phyloP scores from a whole-genome alignment of 2,329 filamentous ascomycete species.

The Beauveria australis region DNA sequence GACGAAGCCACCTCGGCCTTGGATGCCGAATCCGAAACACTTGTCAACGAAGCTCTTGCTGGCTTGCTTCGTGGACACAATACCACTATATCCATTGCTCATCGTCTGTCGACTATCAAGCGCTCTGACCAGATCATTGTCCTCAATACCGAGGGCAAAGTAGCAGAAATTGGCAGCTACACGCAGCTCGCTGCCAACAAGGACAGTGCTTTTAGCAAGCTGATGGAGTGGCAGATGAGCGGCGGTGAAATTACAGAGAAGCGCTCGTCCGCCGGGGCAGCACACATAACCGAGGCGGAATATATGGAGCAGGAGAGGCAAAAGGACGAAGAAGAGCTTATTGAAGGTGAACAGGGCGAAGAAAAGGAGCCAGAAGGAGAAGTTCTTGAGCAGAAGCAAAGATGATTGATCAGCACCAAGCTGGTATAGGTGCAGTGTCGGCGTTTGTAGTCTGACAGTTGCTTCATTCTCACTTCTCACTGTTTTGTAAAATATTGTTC shows the following conservation, averaged over 20 bases:
- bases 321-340: conserved; percentile 34
- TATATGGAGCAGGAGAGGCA: conserved; percentile 32
- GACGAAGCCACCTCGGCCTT: conserved; percentile 95
- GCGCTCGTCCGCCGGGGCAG: conserved; percentile 23
- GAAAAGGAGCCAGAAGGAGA: conserved; percentile 20
- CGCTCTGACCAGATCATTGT: conserved; percentile 92
- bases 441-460: neutral
- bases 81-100: conserved; percentile 96
- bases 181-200: conserved; percentile 62
- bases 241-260: conserved; percentile 58
- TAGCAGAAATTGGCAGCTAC: conserved; percentile 87
- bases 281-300: conserved; percentile 42
- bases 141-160: conserved; percentile 73
- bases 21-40: conserved; percentile 92
- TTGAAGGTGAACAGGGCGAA: conserved; percentile 25
- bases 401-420: neutral
- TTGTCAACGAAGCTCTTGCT: conserved; percentile 85
- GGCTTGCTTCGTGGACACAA: conserved; percentile 77
- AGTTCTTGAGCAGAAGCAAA: conserved; percentile 13
- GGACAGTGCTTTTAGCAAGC: conserved; percentile 78
- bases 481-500: conserved; percentile 3
- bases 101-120: conserved; percentile 93
- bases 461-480: neutral
- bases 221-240: conserved; percentile 99
- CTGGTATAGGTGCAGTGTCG: neutral